Evolutionary conservation across 2,329 filamentous ascomycete species (phyloP).

Genomic region (Monosporascus cannonballus): DNA sequence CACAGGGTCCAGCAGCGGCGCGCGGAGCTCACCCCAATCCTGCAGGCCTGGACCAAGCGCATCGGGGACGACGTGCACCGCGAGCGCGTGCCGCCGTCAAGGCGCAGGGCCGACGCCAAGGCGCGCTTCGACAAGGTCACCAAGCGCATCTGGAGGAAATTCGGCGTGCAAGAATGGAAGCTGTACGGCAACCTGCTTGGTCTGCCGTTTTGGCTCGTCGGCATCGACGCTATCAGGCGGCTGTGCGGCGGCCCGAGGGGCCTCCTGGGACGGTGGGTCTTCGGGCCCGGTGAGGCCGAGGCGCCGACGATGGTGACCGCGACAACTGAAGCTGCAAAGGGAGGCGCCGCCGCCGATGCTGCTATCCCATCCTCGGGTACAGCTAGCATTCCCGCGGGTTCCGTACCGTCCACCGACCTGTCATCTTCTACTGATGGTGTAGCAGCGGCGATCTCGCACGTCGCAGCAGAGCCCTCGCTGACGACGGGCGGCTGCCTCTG

Average conservation of each 20-base stretch:
- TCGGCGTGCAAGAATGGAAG: constrained; percentile 44
- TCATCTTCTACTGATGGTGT: neutral
- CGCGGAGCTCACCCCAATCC: constrained; percentile 22
- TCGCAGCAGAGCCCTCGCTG: constrained; percentile 24
- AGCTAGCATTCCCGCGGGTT: constrained; percentile 7
- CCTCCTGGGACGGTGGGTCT: constrained; percentile 26
- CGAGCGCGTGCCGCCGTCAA: constrained; percentile 6
- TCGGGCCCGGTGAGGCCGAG: constrained; percentile 8
- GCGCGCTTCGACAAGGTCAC: constrained; percentile 18
- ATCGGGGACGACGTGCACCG: constrained; percentile 12
- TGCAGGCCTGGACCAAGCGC: constrained; percentile 28
- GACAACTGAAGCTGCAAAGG: neutral
- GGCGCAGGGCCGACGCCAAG: constrained; percentile 17
- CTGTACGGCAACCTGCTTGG: constrained; percentile 31
- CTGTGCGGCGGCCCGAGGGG: constrained; percentile 36
- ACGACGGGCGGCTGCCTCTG: constrained; percentile 46
- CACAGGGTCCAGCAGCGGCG: constrained; percentile 25
- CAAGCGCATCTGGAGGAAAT: constrained; percentile 21
- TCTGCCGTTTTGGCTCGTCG: constrained; percentile 43
- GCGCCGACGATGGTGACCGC: neutral
- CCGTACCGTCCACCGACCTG: constrained; percentile 9
- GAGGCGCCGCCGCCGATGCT: neutral
- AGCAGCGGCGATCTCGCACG: neutral
- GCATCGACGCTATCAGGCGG: constrained; percentile 45
- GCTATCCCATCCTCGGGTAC: constrained; percentile 1